Conservation (phyloP, 108 stramenopile species). For the Aurantiochytrium sp. region DNA sequence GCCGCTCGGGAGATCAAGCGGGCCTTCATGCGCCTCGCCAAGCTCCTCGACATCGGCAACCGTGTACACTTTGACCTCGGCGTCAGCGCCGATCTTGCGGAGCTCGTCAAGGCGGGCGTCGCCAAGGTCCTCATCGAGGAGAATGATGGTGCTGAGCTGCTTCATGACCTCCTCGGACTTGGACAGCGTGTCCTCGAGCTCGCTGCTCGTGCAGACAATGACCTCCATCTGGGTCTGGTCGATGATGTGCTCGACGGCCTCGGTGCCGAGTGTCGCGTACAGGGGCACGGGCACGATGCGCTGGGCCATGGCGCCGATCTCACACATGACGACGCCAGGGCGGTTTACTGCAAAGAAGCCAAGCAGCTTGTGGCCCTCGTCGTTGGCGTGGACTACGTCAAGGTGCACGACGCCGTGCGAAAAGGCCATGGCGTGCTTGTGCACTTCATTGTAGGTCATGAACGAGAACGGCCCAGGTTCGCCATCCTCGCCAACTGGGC, state of each 20-base stretch:
- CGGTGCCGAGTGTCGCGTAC: constrained; percentile 43
- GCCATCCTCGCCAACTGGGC: background rate
- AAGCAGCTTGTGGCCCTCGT: background rate
- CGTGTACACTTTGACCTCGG: background rate
- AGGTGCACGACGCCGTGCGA: background rate
- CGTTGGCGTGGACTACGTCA: background rate
- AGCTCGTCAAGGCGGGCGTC: background rate
- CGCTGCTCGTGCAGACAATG: background rate
- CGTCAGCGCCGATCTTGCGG: background rate
- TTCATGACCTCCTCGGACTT: background rate
- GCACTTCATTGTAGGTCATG: background rate
- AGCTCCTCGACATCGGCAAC: background rate
- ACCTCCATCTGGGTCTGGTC: constrained; percentile 25
- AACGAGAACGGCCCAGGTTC: background rate
- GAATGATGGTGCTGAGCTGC: background rate
- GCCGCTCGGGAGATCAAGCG: constrained; percentile 49
- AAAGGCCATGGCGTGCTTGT: background rate
- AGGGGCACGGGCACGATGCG: constrained; percentile 32
- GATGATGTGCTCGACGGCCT: constrained; percentile 33
- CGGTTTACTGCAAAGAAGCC: background rate
- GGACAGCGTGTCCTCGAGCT: background rate
- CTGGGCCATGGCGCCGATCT: constrained; percentile 7
- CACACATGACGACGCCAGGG: background rate
- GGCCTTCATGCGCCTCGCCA: background rate
- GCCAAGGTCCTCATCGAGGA: background rate